These are phyloP conservation scores for Exidia glandulosa DNA, from an alignment of 768 basidiomycete species.

Conservation along the genomic window DNA sequence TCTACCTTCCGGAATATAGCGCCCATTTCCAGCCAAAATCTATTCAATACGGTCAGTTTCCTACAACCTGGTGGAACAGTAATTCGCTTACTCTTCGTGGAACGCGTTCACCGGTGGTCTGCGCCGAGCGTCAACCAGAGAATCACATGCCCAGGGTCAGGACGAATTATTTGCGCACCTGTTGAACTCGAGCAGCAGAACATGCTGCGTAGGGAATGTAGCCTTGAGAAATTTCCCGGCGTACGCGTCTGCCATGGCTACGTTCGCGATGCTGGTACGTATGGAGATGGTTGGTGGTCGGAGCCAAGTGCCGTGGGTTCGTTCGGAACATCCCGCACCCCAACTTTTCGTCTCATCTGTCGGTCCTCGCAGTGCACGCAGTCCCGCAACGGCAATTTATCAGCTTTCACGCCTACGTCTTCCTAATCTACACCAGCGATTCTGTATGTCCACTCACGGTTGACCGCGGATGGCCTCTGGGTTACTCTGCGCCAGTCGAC, in stretches of 20 bases:
- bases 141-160: background rate
- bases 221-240: background rate
- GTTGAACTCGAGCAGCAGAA: background rate
- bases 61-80: background rate
- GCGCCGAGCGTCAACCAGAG: background rate
- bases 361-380: too few species aligned
- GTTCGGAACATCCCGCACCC: too few species aligned
- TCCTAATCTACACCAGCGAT: too few species aligned
- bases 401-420: too few species aligned
- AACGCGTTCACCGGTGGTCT: conserved; percentile 65
- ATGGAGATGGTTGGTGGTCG: background rate
- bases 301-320: too few species aligned
- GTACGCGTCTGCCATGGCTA: background rate
- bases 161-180: background rate
- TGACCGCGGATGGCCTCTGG: too few species aligned
- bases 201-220: background rate
- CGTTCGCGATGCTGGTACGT: background rate
- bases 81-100: conserved; percentile 29
- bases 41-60: conserved; percentile 14
- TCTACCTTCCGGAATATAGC: conserved; percentile 45
- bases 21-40: conserved; percentile 66
- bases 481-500: too few species aligned
- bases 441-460: too few species aligned
- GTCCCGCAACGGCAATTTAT: too few species aligned
- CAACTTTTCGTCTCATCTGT: too few species aligned